Percentiles rank a stretch among this genome's conserved stretches.
Evolutionary conservation across 352 stramenopile genomes (phyloP).

Genomic region (Pythium phragmitis): DNA sequence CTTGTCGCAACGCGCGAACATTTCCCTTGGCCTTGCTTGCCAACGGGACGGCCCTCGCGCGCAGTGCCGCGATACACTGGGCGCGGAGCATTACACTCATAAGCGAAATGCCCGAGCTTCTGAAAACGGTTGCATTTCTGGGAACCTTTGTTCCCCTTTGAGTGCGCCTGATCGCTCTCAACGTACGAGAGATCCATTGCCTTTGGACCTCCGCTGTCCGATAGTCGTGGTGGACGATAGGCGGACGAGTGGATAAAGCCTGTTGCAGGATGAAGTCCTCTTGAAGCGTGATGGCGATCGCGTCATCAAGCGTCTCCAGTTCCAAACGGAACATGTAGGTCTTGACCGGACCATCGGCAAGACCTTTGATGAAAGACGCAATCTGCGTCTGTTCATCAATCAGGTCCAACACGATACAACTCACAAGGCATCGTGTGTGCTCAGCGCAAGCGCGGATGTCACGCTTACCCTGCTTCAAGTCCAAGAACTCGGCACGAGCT

Average conservation of each 20-base stretch:
- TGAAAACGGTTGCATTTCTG: no score
- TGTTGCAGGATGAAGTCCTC: constrained; percentile 20
- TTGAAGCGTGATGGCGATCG: constrained; percentile 2
- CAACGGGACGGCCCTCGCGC: no score
- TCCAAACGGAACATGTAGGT: not conserved
- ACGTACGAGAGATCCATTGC: no score
- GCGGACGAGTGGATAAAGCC: not conserved
- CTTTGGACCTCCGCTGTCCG: no score
- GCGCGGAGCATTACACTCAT: no score
- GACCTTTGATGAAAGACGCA: constrained; percentile 13
- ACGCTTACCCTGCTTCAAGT: constrained; percentile 18
- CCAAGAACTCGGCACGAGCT: constrained; percentile 13
- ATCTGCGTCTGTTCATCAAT: constrained; percentile 16
- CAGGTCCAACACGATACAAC: constrained; percentile 20
- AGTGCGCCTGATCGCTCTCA: no score
- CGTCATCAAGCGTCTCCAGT: not conserved
- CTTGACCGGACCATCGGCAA: constrained; percentile 20
- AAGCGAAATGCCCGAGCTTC: no score
- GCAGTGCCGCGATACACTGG: no score
- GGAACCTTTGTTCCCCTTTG: no score
- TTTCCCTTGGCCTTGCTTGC: no score
- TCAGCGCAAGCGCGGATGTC: constrained; percentile 20
- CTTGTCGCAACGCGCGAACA: no score
- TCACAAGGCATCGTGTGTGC: constrained; percentile 19
- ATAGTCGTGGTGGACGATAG: no score